Evolutionary conservation across 495 filamentous ascomycete species (phyloP).

Genomic region (Cercophora sp.): DNA sequence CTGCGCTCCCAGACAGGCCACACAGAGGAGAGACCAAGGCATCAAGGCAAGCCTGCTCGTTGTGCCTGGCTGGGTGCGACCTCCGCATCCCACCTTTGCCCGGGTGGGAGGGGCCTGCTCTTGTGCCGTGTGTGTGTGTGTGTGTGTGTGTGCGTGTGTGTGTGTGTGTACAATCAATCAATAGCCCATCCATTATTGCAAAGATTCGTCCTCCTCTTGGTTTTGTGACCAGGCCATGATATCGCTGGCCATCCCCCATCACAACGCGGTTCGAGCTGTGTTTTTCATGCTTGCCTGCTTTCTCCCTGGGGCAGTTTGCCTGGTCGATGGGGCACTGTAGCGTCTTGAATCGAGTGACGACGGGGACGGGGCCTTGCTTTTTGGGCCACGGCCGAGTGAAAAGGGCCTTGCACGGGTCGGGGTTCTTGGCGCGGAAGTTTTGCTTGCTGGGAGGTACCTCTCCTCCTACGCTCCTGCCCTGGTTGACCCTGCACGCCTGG

Average conservation of each 20-base stretch:
- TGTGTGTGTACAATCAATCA: neutral
- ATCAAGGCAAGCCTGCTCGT: slow-evolving; percentile 15
- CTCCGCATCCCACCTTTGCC: slow-evolving; percentile 19
- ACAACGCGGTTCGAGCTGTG: neutral
- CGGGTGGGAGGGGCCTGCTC: neutral
- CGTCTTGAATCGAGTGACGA: slow-evolving; percentile 15
- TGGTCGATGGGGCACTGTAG: neutral
- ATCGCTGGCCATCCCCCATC: neutral
- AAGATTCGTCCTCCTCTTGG: too few relatives aligned
- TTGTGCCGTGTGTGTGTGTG: neutral
- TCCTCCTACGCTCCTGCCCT: slow-evolving; percentile 13
- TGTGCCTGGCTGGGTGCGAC: slow-evolving; percentile 26
- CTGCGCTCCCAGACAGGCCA: neutral
- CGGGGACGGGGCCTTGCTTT: slow-evolving; percentile 14
- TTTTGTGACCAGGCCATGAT: neutral
- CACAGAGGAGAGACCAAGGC: slow-evolving; percentile 3
- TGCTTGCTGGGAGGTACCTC: slow-evolving; percentile 1
- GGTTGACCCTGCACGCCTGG: slow-evolving; percentile 18
- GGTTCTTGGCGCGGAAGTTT: slow-evolving; percentile 16
- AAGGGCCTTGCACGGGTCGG: slow-evolving; percentile 22
- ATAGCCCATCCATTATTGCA: too few relatives aligned
- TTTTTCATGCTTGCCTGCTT: too few relatives aligned
- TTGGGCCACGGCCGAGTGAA: slow-evolving; percentile 20
- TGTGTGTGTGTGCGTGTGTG: neutral
- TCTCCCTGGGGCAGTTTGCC: neutral